Evolutionary conservation across 257 asterid genomes (phyloP), one percentile per base, ranked within the genome.

Genomic region (Gardenia jasminoides): DNA sequence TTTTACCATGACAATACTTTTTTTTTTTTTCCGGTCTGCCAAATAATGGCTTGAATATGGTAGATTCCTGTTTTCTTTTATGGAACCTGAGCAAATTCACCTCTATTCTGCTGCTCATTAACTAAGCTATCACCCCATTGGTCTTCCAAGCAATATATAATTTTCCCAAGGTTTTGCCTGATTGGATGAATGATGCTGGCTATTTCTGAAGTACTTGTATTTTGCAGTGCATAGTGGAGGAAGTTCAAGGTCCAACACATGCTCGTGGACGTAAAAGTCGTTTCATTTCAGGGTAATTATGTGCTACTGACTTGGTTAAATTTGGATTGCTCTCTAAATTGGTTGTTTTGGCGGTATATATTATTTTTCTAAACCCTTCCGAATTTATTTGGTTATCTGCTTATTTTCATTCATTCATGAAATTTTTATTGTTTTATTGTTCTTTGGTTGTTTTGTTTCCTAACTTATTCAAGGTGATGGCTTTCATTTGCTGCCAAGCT

Each of bases 201-300:
- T 4, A 61, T 43, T 70, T 20, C 47, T 33, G 28, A 71, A 75
- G 5, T 7, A 24, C 47, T 82, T 64, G 44, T 71, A 2, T 73
- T 70, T 78, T 86, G 79, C 84, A 95, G 99, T 93, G 98, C 87
- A 91, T 93, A 72, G 97, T 93, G 88, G 99, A 95, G 90, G 99
- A 95, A 91, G 94, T 95, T 81, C 99, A 95, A 85, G 98, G 98
- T 86, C 98, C 99, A 84, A 83, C 97, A 88, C 98, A 93, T 76
- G 97, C 97, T 70, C 98, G 99, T 62, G 84, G 94, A 47, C 97
- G 99, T 44, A 95, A 95, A 92, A 93, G 91, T 79, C 98, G 99
- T 83, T 95, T 95, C 74, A 95, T 93, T 85, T 91, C 99, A 44
- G 99, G 99, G 99, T 95, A 90, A 88, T 73, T 83, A 72, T 59